A percentile compares a stretch with the other conserved stretches of the same genome.
phyloP scores from a whole-genome alignment of 176 grass and related monocot genomes.

The Avena insularis region DNA sequence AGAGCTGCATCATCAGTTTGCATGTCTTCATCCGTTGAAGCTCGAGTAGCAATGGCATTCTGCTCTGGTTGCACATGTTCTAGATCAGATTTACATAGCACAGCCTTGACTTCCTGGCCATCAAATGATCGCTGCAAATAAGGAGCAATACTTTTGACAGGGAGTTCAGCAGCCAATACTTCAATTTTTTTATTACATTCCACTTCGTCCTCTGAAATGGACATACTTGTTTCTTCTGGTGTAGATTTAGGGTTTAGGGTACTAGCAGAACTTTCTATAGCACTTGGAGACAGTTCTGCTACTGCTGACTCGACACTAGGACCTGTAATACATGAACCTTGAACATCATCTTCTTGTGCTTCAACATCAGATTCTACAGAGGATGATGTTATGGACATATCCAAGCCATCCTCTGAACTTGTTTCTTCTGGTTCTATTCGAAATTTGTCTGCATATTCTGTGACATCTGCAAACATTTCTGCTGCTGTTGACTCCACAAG shows the following conservation, averaged over 20 bases:
- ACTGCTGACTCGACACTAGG: constrained; percentile 20
- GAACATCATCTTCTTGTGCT: constrained; percentile 38
- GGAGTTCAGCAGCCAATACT: constrained; percentile 31
- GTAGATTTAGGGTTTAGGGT: constrained; percentile 23
- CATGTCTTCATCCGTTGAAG: constrained; percentile 18
- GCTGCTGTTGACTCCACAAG: constrained; percentile 22
- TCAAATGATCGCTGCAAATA: constrained; percentile 41
- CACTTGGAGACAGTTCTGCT: constrained; percentile 16
- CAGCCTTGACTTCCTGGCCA: constrained; percentile 37
- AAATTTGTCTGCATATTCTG: constrained; percentile 40
- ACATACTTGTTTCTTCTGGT: constrained; percentile 41
- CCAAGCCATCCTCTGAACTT: constrained; percentile 36
- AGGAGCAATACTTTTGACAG: constrained; percentile 28
- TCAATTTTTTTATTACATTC: constrained; percentile 38
- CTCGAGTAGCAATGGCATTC: not conserved
- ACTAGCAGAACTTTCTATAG: constrained; percentile 9
- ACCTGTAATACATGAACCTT: constrained; percentile 35
- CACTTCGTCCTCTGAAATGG: constrained; percentile 44
- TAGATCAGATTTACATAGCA: constrained; percentile 29
- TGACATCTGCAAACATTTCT: constrained; percentile 27
- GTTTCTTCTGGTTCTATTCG: constrained; percentile 36
- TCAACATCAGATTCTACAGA: constrained; percentile 42
- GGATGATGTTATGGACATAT: constrained; percentile 37
- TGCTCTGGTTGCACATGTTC: constrained; percentile 32
- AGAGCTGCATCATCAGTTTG: constrained; percentile 33